Evolutionary conservation across 345 rosid species (phyloP), one percentile per base, ranked within the genome.

Genomic region (Turnera subulata): DNA sequence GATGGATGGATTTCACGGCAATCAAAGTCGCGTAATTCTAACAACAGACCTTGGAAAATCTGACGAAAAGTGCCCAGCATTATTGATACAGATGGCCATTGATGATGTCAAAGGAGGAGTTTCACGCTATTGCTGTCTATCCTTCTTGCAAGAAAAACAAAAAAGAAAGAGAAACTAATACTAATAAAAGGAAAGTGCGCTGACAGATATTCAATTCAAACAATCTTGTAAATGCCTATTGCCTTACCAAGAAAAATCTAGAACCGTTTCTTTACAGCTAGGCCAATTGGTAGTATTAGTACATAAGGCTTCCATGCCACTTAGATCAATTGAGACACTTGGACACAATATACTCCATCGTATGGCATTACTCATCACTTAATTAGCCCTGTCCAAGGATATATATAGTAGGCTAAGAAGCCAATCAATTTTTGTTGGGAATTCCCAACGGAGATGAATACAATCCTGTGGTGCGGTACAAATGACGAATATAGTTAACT

Each of bases 1-100:
- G n/a, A n/a, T n/a, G n/a, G n/a, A n/a, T n/a, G n/a, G n/a, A n/a
- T 51, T 46, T 55, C 55, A 20, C 48, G 24, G 35, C 21, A 40
- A 32, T 55, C 61, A 39, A 64, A 55, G 46, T 37, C 10, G 54
- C 48, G 55, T 63, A 63, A 56, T 64, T 55, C 56, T 18, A 56
- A 49, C 43, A 50, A 56, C 24, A 6, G 62, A 64, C 56, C 26
- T 24, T 15, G 50, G 56, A n/a, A 42, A 49, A 18, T 17, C 32
- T 48, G 67, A 54, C 55, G 25, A 63, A 13, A 50, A 38, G 66
- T 46, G 25, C 23, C 29, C 5, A 14, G 32, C 24, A 63, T 45
- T 46, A 46, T 22, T 23, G 52, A 46, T 18, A 11, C 29, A 0
- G 1, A 19, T 19, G 3, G 8, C 35, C 16, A 20, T 19, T 6